A percentile compares a stretch with the other conserved stretches of the same genome.
Evolutionary conservation across 1,284 basidiomycete genomes (phyloP).

Genomic region (Phellopilus nigrolimitatus): DNA sequence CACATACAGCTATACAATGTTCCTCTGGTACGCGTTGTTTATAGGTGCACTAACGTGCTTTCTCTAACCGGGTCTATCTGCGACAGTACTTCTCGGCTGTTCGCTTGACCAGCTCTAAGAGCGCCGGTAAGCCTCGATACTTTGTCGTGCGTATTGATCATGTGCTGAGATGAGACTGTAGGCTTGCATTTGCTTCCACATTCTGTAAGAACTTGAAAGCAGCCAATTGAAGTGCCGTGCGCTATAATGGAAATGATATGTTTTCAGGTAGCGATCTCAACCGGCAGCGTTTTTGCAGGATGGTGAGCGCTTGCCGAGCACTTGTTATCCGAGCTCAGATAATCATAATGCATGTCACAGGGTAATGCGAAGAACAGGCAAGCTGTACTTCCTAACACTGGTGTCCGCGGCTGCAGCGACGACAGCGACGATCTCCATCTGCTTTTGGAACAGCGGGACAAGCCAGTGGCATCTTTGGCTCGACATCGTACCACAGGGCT

Average conservation of each 20-base stretch:
- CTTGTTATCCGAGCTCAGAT: too few relatives aligned
- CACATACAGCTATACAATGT: conserved; percentile 74
- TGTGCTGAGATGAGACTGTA: conserved; percentile 24
- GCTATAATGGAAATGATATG: conserved; percentile 20
- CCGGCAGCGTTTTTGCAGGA: conserved; percentile 80
- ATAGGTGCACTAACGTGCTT: conserved; percentile 16
- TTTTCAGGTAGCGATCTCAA: conserved; percentile 63
- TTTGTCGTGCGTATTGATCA: conserved; percentile 1
- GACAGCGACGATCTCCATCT: conserved; percentile 51
- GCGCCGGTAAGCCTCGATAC: conserved; percentile 52
- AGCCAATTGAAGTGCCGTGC: too few relatives aligned
- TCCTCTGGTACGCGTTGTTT: conserved; percentile 52
- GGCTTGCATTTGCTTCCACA: conserved; percentile 84
- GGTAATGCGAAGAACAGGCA: conserved; percentile 80
- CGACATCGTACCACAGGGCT: conserved; percentile 73
- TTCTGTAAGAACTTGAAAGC: conserved; percentile 72
- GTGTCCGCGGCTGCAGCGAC: conserved; percentile 50
- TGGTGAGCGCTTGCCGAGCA: conserved; percentile 53
- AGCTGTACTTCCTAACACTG: conserved; percentile 70
- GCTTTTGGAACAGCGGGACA: conserved; percentile 60
- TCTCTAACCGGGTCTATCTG: conserved; percentile 17
- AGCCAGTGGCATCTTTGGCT: conserved; percentile 66
- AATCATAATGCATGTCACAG: too few relatives aligned
- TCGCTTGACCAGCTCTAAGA: conserved; percentile 62
- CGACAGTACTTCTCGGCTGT: conserved; percentile 81